Evolutionary conservation across 176 grass and related monocot species (phyloP), one percentile per base, ranked within the genome.

Genomic region (Oryza longistaminata): DNA sequence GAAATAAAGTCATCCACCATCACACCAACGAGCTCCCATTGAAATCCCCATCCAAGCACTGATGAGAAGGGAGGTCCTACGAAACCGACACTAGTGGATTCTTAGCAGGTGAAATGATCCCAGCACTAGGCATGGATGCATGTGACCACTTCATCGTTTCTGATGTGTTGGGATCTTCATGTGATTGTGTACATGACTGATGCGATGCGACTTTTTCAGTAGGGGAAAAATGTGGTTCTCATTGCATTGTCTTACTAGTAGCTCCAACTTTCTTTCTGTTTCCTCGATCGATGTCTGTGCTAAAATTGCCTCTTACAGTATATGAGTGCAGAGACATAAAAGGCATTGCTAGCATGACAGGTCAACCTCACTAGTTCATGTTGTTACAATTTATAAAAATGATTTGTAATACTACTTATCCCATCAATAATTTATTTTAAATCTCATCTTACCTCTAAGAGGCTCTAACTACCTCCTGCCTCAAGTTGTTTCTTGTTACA

Each of bases 141-240:
- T 70, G 71, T 70, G 71, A 42, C 45, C 24, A 60, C 6, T 13
- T 40, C 66, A 6, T 60, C n/a, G 6, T 34, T 61, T 10, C 10
- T n/a, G 69, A 5, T 50, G 3, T 29, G 3, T 29, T 45, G 33
- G 31, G 70, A 75, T 68, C 16, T 42, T 68, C 78, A 35, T 58
- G 64, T 80, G 79, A 76, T 52, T 11, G 82, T 21, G 45, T n/a
- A 46, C 70, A 73, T 33, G 25, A 2, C 14, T 21, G 74, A 45
- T 40, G 29, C 29, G 29, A 31, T 31, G 21, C 27, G 17, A 58
- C 16, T 77, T 71, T 70, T 48, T 19, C 69, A n/a, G 14, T 35
- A n/a, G 14, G 2, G 7, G 29, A 64, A 70, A 70, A 16, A 21
- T 26, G 64, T 19, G 65, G 40, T 14, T 77, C 35, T 29, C 15